phyloP scores from a whole-genome alignment of 306 rosid species.

The Quercus berberidifolia region DNA sequence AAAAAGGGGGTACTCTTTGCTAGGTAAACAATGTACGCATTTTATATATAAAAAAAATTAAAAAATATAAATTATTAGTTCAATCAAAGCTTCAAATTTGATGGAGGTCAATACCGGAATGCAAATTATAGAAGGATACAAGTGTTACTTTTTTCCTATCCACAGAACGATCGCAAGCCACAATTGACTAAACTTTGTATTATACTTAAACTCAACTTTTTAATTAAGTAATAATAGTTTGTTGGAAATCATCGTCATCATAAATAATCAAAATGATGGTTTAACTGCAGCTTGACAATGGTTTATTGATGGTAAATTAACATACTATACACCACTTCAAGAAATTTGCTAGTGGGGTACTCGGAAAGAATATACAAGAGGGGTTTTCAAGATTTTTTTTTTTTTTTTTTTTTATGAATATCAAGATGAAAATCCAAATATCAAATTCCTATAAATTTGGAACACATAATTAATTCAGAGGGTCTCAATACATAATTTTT shows the following conservation, averaged over 20 bases:
- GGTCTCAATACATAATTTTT: no score
- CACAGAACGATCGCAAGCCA: no score
- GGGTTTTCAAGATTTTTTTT: no score
- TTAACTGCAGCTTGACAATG: not conserved
- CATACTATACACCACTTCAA: not conserved
- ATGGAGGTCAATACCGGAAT: not conserved
- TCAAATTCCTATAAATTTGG: no score
- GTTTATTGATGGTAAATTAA: not conserved
- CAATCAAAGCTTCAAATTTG: not conserved
- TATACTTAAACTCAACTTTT: not conserved
- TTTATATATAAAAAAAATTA: no score
- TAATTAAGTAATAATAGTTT: not conserved
- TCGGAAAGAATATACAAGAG: no score
- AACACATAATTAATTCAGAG: no score
- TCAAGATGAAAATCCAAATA: no score
- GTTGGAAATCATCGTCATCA: not conserved
- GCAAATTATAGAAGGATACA: not conserved
- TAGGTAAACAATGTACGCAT: no score
- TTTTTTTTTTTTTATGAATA: no score
- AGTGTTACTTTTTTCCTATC: not conserved
- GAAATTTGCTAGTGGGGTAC: no score
- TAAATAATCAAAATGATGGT: not conserved
- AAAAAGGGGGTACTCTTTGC: no score
- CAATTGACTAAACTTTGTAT: not conserved
- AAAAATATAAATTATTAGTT: not conserved